These are phyloP conservation scores for Penicillium robsamsonii DNA, from an alignment of 495 filamentous ascomycete genomes.

Conservation along the genomic window DNA sequence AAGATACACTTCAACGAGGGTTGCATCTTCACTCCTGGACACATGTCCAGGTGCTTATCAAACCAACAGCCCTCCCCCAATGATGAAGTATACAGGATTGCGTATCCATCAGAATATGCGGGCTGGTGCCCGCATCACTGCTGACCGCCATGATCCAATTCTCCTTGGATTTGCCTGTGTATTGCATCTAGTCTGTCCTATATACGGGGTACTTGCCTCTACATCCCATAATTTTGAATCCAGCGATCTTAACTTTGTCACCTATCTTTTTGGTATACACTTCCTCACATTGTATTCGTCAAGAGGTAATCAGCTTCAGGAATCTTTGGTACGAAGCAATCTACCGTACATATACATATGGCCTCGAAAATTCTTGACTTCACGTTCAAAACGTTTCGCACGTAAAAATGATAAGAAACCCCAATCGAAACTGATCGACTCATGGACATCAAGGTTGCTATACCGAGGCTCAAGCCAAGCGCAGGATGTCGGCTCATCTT, in stretches of 20 bases:
- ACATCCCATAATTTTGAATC: too few relatives aligned
- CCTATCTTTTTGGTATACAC: too few relatives aligned
- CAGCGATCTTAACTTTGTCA: too few relatives aligned
- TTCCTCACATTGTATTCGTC: too few relatives aligned
- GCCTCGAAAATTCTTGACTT: background rate
- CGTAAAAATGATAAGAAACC: background rate
- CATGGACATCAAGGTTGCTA: background rate
- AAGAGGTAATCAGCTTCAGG: background rate
- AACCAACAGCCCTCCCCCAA: background rate
- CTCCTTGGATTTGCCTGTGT: too few relatives aligned
- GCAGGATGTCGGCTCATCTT: background rate
- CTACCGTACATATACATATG: too few relatives aligned
- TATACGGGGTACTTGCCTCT: too few relatives aligned
- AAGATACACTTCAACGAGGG: background rate
- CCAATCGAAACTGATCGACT: constrained; percentile 2
- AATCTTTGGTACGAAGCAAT: background rate
- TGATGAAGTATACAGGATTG: background rate
- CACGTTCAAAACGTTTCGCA: background rate
- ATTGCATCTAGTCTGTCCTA: too few relatives aligned
- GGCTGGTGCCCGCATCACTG: too few relatives aligned
- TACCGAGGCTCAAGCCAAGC: constrained; percentile 7
- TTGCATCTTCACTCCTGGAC: background rate
- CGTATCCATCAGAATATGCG: too few relatives aligned
- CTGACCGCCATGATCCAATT: too few relatives aligned
- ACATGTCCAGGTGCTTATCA: background rate